Evolutionary conservation across 768 basidiomycete genomes (phyloP).

Genomic region (Naganishia vishniacii): DNA sequence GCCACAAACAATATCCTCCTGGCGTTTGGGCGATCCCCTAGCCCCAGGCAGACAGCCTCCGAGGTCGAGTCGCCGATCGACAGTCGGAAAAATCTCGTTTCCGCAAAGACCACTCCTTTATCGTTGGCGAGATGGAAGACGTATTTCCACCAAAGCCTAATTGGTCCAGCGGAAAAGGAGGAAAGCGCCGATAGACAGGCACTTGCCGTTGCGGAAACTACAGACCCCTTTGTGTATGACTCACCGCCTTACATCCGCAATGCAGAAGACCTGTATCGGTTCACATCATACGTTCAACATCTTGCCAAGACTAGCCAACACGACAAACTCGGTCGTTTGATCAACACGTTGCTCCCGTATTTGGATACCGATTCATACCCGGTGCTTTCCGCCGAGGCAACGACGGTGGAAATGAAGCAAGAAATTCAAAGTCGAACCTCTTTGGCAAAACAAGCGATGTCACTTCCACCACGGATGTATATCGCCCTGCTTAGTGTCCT

Average conservation of each 20-base stretch:
- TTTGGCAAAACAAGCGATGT: conserved; percentile 4
- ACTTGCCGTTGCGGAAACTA: conserved; percentile 3
- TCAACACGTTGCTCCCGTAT: conserved; percentile 13
- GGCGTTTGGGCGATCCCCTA: not conserved
- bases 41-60: not conserved
- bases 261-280: not conserved
- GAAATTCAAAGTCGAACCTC: not conserved
- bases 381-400: not conserved
- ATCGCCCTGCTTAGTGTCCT: not conserved
- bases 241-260: conserved; percentile 10
- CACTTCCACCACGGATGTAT: conserved; percentile 8
- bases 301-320: not conserved
- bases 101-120: not conserved
- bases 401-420: not conserved
- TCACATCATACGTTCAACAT: conserved; percentile 3
- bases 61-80: not conserved
- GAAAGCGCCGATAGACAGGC: not conserved
- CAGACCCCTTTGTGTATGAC: conserved; percentile 1
- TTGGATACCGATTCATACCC: conserved; percentile 12
- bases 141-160: conserved; percentile 3
- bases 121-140: conserved; percentile 4
- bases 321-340: not conserved
- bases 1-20: conserved; percentile 1
- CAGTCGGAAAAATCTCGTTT: not conserved
- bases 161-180: not conserved